Base-by-base conservation (phyloP, 164 flowering plant genomes). In the Sedum album region DNA sequence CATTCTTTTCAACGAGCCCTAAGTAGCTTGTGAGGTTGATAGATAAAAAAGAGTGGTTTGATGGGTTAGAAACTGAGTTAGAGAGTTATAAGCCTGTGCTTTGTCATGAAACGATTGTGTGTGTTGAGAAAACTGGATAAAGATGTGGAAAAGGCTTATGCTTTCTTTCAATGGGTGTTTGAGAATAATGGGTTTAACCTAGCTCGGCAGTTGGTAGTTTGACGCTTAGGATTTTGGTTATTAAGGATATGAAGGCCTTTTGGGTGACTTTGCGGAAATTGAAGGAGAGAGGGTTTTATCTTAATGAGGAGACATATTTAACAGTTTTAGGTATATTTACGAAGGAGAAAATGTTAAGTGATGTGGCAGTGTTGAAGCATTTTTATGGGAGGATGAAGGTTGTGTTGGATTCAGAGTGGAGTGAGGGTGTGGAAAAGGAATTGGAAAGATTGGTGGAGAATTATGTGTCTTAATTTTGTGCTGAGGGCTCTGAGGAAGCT, bases 81-180 rank as follows among this genome's bases (percentile, higher is more conserved):
- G 76, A 71, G 14, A 63, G 66, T 6, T 73, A 68, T 0, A 67
- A 63, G 35, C 69, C 82, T 17, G n/a, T 7, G 2, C 39, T 77
- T 66, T 82, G 78, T 74, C 91, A 86, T 67, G 96, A 87, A 70
- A 70, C 77, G 66, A 82, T 85, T 41, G 25, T 88, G 88, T 65
- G 79, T 86, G 68, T 69, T 91, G 79, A 86, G 79, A 79, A 80
- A 78, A 68, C 76, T 89, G 1, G 81, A 80, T 25, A 82, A 78
- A 36, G 74, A 76, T 73, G 89, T 89, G 25, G 38, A 72, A 70
- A 87, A 82, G 66, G 84, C 86, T 18, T 77, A 51, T 11, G 66
- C 17, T 67, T 87, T 89, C 66, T 87, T 87, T 78, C 75, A 80
- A 6, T 90, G 93, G 96, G 89, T 78, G 2, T 67, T 72, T 39